phyloP scores from a whole-genome alignment of 768 basidiomycete genomes.

The Hygrophorus pudorinus region DNA sequence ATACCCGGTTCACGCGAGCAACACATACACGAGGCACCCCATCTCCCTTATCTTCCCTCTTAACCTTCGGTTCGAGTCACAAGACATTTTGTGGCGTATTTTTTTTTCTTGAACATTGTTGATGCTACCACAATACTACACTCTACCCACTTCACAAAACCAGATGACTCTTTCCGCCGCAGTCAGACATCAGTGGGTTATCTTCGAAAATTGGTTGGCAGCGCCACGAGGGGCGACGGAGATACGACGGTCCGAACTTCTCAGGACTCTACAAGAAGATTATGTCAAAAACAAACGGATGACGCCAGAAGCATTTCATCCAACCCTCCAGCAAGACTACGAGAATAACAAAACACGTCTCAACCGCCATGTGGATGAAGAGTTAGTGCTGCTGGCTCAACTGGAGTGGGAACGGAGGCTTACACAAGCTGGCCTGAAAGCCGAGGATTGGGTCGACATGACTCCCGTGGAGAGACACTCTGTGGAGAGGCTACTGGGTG shows the following conservation, averaged over 20 bases:
- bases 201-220: slow-evolving; percentile 24
- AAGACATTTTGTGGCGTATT: no score
- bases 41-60: no score
- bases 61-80: no score
- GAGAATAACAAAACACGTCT: slow-evolving; percentile 18
- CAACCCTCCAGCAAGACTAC: slow-evolving; percentile 16
- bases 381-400: slow-evolving; percentile 23
- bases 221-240: slow-evolving; percentile 18
- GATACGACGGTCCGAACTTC: slow-evolving; percentile 15
- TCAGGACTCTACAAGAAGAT: slow-evolving; percentile 17
- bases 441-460: slow-evolving; percentile 37
- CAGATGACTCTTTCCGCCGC: slow-evolving; percentile 9
- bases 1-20: no score
- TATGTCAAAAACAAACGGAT: slow-evolving; percentile 11
- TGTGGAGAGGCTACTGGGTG: slow-evolving; percentile 28
- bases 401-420: slow-evolving; percentile 33
- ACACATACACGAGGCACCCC: no score
- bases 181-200: slow-evolving; percentile 25
- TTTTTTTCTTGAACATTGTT: no score
- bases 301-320: slow-evolving; percentile 12
- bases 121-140: slow-evolving; percentile 5
- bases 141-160: slow-evolving; percentile 15
- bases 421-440: slow-evolving; percentile 21
- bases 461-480: slow-evolving; percentile 25
- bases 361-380: slow-evolving; percentile 20